Percentiles rank a stretch among this genome's conserved stretches.
phyloP scores from a whole-genome alignment of 306 rosid species.

The Boehmeria nivea region DNA sequence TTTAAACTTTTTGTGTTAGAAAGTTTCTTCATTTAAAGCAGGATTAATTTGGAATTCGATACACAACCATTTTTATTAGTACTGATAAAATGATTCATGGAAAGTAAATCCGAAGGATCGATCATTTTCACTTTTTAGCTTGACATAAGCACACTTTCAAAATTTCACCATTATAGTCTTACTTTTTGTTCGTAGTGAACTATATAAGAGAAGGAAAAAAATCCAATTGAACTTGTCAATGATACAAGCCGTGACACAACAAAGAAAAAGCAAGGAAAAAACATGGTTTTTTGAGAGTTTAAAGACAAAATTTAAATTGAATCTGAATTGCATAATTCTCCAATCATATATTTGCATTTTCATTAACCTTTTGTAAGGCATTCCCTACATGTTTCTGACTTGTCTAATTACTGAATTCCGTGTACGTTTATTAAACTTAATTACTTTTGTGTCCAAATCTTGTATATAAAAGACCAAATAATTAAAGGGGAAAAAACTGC shows the following conservation, averaged over 20 bases:
- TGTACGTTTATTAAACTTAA: conserved; percentile 3
- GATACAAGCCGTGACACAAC: not conserved
- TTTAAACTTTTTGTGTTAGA: no score
- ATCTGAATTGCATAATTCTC: conserved; percentile 1
- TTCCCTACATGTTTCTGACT: conserved; percentile 9
- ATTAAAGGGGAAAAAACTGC: not conserved
- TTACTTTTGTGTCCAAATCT: no score
- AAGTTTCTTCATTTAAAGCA: no score
- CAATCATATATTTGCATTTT: conserved; percentile 2
- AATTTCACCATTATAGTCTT: no score
- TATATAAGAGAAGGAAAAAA: not conserved
- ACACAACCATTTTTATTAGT: no score
- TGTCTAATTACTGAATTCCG: conserved; percentile 4
- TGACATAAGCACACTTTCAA: no score
- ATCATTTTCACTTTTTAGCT: no score
- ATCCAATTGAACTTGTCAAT: not conserved
- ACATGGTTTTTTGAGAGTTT: not conserved
- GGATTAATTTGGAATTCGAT: no score
- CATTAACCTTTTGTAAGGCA: not conserved
- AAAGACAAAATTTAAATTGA: conserved; percentile 3
- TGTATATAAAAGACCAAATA: not conserved
- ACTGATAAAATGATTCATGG: no score
- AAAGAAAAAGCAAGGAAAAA: not conserved
- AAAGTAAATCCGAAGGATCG: no score
- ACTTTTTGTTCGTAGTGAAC: not conserved